A percentile compares a stretch with the other conserved stretches of the same genome.
Conservation (phyloP, 2,329 filamentous ascomycete species). For the Arthroderma uncinatum region DNA sequence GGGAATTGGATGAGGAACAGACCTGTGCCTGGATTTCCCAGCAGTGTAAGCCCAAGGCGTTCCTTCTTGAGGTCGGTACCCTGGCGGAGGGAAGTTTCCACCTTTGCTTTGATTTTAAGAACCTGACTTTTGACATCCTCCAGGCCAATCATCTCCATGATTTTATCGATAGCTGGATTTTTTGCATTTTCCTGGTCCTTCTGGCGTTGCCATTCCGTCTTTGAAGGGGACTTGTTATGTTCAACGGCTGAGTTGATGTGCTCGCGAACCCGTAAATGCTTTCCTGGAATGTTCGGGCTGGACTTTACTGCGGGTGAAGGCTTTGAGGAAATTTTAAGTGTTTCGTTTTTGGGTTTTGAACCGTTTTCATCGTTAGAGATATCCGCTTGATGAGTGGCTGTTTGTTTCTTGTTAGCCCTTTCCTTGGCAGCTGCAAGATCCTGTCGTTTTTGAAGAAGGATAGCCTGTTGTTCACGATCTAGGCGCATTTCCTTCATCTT, state of each 20-base stretch:
- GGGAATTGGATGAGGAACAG: constrained; percentile 14
- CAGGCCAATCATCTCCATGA: constrained; percentile 62
- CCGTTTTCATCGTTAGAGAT: not conserved
- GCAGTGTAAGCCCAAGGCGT: constrained; percentile 50
- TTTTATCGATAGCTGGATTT: constrained; percentile 46
- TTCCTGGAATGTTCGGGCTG: not conserved
- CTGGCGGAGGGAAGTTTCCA: constrained; percentile 52
- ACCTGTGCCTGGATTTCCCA: constrained; percentile 69
- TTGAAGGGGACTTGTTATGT: constrained; percentile 19
- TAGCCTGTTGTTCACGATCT: constrained; percentile 15
- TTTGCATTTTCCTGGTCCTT: constrained; percentile 43
- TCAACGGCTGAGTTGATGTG: constrained; percentile 13
- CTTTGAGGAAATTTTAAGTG: not conserved
- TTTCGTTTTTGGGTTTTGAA: not conserved
- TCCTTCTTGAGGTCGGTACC: constrained; percentile 44
- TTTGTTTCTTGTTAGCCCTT: not conserved
- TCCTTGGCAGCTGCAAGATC: constrained; percentile 13
- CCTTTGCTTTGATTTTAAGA: constrained; percentile 49
- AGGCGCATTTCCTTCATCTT: constrained; percentile 15
- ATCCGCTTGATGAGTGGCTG: not conserved
- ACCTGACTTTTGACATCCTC: constrained; percentile 57
- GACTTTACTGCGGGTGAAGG: not conserved
- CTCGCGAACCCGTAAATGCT: constrained; percentile 9
- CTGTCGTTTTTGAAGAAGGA: constrained; percentile 7
- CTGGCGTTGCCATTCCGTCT: constrained; percentile 50